These are phyloP conservation scores for Calonectria henricotiae DNA, from an alignment of 2,329 filamentous ascomycete genomes.

Conservation along the genomic window DNA sequence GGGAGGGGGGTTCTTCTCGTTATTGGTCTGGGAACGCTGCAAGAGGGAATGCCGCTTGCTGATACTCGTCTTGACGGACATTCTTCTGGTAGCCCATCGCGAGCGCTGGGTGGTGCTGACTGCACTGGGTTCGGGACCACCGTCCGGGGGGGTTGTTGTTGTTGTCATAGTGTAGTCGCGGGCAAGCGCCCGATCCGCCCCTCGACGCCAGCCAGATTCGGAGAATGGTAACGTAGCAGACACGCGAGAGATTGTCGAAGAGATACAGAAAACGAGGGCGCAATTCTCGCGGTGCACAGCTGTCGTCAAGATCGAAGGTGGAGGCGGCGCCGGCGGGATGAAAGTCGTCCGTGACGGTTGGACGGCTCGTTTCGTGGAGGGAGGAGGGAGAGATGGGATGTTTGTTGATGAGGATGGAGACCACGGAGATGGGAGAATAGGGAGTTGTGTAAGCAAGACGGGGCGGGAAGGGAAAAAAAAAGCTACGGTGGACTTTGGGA, in stretches of 20 bases:
- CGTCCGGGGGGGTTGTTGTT: conserved; percentile 52
- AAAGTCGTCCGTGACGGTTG: conserved; percentile 47
- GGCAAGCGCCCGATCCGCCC: conserved; percentile 61
- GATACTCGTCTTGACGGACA: conserved; percentile 81
- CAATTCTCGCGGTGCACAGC: conserved; percentile 50
- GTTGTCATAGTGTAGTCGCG: conserved; percentile 59
- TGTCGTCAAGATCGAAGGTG: conserved; percentile 41
- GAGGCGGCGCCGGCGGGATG: conserved; percentile 30
- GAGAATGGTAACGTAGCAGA: conserved; percentile 43
- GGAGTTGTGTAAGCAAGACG: conserved; percentile 55
- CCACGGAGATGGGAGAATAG: conserved; percentile 43
- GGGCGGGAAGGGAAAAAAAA: conserved; percentile 52
- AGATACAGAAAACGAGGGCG: conserved; percentile 43
- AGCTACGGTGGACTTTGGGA: conserved; percentile 53
- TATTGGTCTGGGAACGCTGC: conserved; percentile 77
- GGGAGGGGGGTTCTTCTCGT: conserved; percentile 78
- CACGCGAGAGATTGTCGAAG: conserved; percentile 37
- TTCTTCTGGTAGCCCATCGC: conserved; percentile 96
- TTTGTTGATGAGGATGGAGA: conserved; percentile 45
- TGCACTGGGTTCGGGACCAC: conserved; percentile 49
- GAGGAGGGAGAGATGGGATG: conserved; percentile 41
- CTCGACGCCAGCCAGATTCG: conserved; percentile 58
- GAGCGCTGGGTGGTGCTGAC: conserved; percentile 77
- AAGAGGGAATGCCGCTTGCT: conserved; percentile 89
- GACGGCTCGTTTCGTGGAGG: conserved; percentile 44